phyloP scores from a whole-genome alignment of 768 basidiomycete genomes.

The Neoboletus brunneissimus region DNA sequence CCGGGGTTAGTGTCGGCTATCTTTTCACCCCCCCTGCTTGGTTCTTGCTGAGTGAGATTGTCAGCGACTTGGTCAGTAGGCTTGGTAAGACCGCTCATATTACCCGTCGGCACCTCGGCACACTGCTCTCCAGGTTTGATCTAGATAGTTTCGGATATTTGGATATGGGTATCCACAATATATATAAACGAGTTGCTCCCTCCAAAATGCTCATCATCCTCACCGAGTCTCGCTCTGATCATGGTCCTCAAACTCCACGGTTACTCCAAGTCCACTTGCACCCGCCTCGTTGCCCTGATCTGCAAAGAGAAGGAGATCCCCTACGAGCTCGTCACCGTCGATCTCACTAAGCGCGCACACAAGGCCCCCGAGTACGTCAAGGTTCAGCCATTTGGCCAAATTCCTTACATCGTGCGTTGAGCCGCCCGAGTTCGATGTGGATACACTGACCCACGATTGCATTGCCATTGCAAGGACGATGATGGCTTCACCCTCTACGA shows the following conservation, averaged over 20 bases:
- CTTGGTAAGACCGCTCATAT: neutral
- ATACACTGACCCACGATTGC: neutral
- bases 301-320: conserved; percentile 56
- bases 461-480: conserved; percentile 41
- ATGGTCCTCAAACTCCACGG: conserved; percentile 42
- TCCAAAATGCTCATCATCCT: neutral
- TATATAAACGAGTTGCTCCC: neutral
- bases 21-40: too few relatives aligned
- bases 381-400: conserved; percentile 58
- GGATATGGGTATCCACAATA: neutral
- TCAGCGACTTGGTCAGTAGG: neutral
- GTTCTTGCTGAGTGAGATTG: neutral
- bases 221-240: neutral
- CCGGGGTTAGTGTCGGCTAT: too few relatives aligned
- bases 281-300: conserved; percentile 48
- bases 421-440: too few relatives aligned
- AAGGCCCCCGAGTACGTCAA: conserved; percentile 42
- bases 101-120: neutral
- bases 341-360: conserved; percentile 44
- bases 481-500: conserved; percentile 64
- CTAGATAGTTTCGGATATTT: neutral
- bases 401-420: conserved; percentile 42
- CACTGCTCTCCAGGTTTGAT: neutral
- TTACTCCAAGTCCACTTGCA: conserved; percentile 41
- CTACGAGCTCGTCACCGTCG: conserved; percentile 47